A percentile compares a stretch with the other conserved stretches of the same genome.
These are phyloP conservation scores for Clathrus columnatus DNA, from an alignment of 768 basidiomycete genomes.

Conservation along the genomic window DNA sequence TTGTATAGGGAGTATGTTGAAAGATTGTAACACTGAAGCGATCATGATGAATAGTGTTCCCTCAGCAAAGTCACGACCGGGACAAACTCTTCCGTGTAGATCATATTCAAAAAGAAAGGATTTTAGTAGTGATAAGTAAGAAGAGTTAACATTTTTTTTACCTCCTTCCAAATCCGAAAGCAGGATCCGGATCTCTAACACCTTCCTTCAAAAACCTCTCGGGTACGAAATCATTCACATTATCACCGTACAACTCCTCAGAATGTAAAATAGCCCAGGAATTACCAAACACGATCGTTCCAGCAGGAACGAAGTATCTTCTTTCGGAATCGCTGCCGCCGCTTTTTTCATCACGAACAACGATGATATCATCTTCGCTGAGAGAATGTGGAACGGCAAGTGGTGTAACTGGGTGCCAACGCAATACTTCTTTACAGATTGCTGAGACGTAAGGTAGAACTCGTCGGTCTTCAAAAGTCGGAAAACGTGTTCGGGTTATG, in stretches of 20 bases:
- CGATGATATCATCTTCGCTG: no score
- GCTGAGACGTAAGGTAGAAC: no score
- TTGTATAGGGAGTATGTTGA: slow-evolving; percentile 34
- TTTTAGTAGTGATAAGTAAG: background rate
- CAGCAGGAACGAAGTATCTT: no score
- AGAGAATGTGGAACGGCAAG: no score
- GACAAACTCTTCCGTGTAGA: slow-evolving; percentile 32
- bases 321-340: no score
- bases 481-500: no score
- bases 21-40: slow-evolving; percentile 35
- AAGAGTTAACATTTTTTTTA: background rate
- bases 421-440: no score
- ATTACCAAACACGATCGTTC: no score
- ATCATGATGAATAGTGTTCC: slow-evolving; percentile 37
- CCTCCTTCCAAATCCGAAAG: slow-evolving; percentile 7
- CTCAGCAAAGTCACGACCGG: slow-evolving; percentile 47
- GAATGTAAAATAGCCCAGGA: slow-evolving; percentile 39
- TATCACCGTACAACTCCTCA: slow-evolving; percentile 37
- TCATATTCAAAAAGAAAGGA: background rate
- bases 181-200: background rate
- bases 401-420: no score
- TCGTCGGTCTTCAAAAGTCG: no score
- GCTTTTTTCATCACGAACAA: no score
- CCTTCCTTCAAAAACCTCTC: slow-evolving; percentile 24
- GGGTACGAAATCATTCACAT: slow-evolving; percentile 36